phyloP scores from a whole-genome alignment of 2,329 filamentous ascomycete genomes.

The Fonsecaea erecta region DNA sequence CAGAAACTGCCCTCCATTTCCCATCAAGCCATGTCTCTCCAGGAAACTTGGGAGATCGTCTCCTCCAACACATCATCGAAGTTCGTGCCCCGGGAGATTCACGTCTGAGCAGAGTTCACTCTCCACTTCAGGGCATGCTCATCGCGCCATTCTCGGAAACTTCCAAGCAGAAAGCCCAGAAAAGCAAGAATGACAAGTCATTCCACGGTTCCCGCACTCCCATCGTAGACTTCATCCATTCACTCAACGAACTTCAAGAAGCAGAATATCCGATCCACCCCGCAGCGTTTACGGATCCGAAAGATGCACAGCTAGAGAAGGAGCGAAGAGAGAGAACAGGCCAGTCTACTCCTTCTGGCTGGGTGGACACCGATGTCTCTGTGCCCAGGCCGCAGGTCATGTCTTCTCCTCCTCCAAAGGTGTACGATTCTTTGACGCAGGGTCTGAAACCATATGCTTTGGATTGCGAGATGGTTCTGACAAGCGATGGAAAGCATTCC shows the following conservation, averaged over 20 bases:
- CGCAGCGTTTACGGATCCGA: slow-evolving; percentile 65
- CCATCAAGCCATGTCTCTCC: not conserved
- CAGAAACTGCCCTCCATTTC: not conserved
- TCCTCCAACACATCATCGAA: slow-evolving; percentile 89
- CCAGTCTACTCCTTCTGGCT: slow-evolving; percentile 64
- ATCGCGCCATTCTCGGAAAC: slow-evolving; percentile 72
- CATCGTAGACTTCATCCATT: slow-evolving; percentile 79
- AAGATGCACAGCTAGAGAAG: slow-evolving; percentile 60
- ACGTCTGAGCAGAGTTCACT: slow-evolving; percentile 78
- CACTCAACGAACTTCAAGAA: slow-evolving; percentile 73
- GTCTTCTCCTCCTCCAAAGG: slow-evolving; percentile 1
- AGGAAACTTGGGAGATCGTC: slow-evolving; percentile 49
- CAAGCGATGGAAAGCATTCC: slow-evolving; percentile 75
- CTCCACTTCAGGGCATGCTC: slow-evolving; percentile 83
- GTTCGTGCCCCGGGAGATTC: slow-evolving; percentile 86
- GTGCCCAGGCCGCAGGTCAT: slow-evolving; percentile 54
- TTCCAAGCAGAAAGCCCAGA: slow-evolving; percentile 66
- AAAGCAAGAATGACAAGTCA: slow-evolving; percentile 61
- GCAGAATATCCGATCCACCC: slow-evolving; percentile 88
- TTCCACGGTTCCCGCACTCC: slow-evolving; percentile 77
- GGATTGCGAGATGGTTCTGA: slow-evolving; percentile 98
- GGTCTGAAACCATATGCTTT: slow-evolving; percentile 79
- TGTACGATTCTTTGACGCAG: slow-evolving; percentile 63
- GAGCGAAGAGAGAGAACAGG: slow-evolving; percentile 57
- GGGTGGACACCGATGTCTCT: slow-evolving; percentile 78